Evolutionary conservation across 768 basidiomycete genomes (phyloP).

Genomic region (Cubamyces lactineus): DNA sequence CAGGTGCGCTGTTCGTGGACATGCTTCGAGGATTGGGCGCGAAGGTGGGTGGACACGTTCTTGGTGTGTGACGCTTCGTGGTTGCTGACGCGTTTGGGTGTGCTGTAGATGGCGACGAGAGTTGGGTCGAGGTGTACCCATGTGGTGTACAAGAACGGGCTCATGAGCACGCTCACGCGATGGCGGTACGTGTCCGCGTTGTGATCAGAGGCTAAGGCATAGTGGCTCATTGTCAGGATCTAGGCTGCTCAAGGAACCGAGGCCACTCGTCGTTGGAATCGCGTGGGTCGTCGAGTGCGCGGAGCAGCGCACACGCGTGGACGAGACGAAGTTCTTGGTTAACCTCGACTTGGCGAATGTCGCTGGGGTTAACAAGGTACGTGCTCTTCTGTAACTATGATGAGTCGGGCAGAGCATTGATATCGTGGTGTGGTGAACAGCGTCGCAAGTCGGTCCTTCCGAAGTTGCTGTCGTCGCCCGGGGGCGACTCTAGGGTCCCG

Average conservation of each 20-base stretch:
- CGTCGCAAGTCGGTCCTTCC: constrained; percentile 78
- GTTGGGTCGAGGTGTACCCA: constrained; percentile 79
- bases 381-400: background rate
- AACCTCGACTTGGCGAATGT: constrained; percentile 61
- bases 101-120: constrained; percentile 57
- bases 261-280: constrained; percentile 80
- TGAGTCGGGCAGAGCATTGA: background rate
- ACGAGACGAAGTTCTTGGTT: constrained; percentile 66
- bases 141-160: constrained; percentile 84
- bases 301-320: constrained; percentile 64
- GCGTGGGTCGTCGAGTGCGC: constrained; percentile 90
- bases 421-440: constrained; percentile 38
- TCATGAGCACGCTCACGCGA: constrained; percentile 70
- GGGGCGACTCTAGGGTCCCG: background rate
- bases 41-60: constrained; percentile 52
- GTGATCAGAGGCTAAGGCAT: background rate
- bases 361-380: constrained; percentile 66
- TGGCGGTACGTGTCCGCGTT: constrained; percentile 55
- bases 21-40: constrained; percentile 84
- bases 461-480: constrained; percentile 41
- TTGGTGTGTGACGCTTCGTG: background rate
- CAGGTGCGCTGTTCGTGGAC: constrained; percentile 78
- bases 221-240: background rate
- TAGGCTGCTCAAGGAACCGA: constrained; percentile 65
- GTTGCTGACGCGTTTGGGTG: background rate